Evolutionary conservation across 2,329 filamentous ascomycete species (phyloP), one percentile per base, ranked within the genome.

Genomic region (Microsporum ferrugineum): DNA sequence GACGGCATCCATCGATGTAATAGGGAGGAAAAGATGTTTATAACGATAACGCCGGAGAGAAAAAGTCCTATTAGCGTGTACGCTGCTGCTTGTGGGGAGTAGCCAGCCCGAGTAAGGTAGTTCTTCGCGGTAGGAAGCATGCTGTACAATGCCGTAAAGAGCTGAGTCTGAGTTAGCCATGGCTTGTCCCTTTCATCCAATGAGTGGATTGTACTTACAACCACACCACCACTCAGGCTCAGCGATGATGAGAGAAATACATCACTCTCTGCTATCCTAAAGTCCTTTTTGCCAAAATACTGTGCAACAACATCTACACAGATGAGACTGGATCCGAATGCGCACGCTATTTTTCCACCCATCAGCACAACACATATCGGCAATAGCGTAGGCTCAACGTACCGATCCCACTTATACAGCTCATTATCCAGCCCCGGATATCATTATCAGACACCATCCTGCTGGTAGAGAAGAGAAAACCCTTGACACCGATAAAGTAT

Each of bases 151-250:
- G 92, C 86, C 39, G 91, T 96, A 74, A 96, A 96, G 45, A 96
- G 82, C 91, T 96, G 68, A 3, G 43, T 47, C 8, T 8, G 43
- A 43, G 62, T 58, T 56, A 61, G 51, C 27, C 3, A 23, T 64
- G 41, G n/a, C 14, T 17, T 34, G 6, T 34, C 49, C 29, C 31
- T 34, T 38, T 38, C 33, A n/a, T 38, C 31, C n/a, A 12, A 33
- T 17, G 31, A 6, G n/a, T 29, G 4, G 3, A 5, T n/a, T 10
- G n/a, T 38, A 53, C 83, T 66, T 74, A 96, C 91, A 91, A 99
- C 95, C 53, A 97, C 91, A 49, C 94, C 92, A 67, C 96, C 96
- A 72, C 91, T 96, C 65, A 99, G 76, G 74, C 91, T 96, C 63
- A 97, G 76, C 0, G 92, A 96, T 27, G 86, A 85, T 0, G 91